These are phyloP conservation scores for Colletotrichum simmondsii DNA, from an alignment of 2,329 filamentous ascomycete genomes.

Conservation along the genomic window DNA sequence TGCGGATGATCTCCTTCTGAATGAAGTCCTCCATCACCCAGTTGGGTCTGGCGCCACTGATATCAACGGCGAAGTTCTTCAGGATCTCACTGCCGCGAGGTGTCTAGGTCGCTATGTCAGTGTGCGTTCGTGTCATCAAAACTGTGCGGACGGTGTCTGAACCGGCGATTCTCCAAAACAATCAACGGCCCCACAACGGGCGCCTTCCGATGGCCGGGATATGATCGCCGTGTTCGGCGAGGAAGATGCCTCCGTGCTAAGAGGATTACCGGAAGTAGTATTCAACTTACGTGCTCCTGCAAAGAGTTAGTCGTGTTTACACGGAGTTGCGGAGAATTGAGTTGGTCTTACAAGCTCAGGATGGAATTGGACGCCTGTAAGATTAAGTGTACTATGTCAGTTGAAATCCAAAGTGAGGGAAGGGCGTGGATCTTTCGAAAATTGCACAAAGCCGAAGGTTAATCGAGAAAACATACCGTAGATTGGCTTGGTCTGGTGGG, in stretches of 20 bases:
- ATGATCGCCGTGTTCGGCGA: neutral
- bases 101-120: conserved; percentile 65
- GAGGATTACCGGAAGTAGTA: neutral
- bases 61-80: conserved; percentile 84
- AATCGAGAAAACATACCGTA: conserved; percentile 60
- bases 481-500: conserved; percentile 75
- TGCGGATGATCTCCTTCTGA: conserved; percentile 82
- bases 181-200: neutral
- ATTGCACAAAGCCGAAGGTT: too few species aligned
- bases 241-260: neutral
- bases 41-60: conserved; percentile 80
- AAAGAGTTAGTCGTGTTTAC: too few species aligned
- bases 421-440: too few species aligned
- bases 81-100: conserved; percentile 76
- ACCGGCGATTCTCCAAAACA: too few species aligned
- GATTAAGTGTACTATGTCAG: too few species aligned
- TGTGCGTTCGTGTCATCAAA: neutral
- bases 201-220: neutral
- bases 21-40: conserved; percentile 92
- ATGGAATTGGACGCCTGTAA: conserved; percentile 81
- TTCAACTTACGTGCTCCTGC: neutral
- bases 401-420: too few species aligned
- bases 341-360: conserved; percentile 70
- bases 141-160: too few species aligned
- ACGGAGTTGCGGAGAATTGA: too few species aligned